phyloP scores from a whole-genome alignment of 2,329 filamentous ascomycete genomes.

The Paracoccidioides brasiliensis region DNA sequence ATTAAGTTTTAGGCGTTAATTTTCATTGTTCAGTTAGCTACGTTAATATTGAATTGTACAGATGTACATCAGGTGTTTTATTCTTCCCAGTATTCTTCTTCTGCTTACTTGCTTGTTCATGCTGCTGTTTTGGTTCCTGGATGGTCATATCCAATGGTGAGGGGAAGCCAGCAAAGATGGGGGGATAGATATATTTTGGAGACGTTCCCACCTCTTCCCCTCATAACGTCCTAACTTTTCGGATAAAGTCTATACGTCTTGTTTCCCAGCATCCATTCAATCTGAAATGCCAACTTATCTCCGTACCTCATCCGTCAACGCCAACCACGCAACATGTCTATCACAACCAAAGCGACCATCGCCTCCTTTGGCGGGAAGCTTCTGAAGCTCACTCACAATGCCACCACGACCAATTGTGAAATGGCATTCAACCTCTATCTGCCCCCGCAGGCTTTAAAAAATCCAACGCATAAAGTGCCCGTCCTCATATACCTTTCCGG shows the following conservation, averaged over 20 bases:
- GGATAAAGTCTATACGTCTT: background rate
- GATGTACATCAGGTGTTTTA: background rate
- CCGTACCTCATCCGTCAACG: background rate
- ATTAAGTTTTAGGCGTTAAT: background rate
- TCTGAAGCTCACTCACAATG: slow-evolving; percentile 81
- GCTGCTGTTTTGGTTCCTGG: background rate
- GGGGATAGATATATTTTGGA: background rate
- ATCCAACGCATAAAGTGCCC: slow-evolving; percentile 51
- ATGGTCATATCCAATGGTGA: background rate
- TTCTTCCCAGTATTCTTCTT: background rate
- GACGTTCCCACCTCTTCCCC: background rate
- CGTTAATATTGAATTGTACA: background rate
- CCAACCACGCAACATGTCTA: slow-evolving; percentile 47
- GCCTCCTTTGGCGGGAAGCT: slow-evolving; percentile 87
- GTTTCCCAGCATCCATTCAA: background rate
- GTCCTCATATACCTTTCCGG: slow-evolving; percentile 89
- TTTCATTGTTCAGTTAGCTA: background rate
- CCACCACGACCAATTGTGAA: slow-evolving; percentile 63
- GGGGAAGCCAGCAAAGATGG: background rate
- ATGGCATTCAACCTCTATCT: slow-evolving; percentile 93
- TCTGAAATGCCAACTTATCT: background rate
- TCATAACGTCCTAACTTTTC: background rate
- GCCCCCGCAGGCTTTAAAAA: slow-evolving; percentile 52
- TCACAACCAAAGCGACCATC: slow-evolving; percentile 82
- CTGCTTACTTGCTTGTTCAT: background rate